These are phyloP conservation scores for Viola odorata DNA, from an alignment of 345 rosid species.

Conservation along the genomic window DNA sequence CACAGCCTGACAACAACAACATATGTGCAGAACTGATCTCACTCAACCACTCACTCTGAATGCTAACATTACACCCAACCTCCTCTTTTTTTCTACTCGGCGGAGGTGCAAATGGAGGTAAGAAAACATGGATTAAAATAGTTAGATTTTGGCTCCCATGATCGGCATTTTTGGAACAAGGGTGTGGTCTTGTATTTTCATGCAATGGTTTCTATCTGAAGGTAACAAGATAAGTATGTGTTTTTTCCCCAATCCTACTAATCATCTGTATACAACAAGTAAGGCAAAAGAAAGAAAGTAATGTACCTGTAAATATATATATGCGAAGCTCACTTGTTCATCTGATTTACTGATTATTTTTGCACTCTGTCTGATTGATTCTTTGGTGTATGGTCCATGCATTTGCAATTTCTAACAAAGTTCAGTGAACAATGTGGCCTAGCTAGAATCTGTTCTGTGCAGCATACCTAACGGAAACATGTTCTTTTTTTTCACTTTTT, in stretches of 20 bases:
- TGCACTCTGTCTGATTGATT: background rate
- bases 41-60: constrained; percentile 59
- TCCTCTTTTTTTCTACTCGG: constrained; percentile 25
- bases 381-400: background rate
- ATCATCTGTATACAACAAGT: constrained; percentile 28
- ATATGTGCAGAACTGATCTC: constrained; percentile 60
- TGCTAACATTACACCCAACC: constrained; percentile 48
- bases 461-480: too few relatives aligned
- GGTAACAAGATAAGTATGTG: constrained; percentile 19
- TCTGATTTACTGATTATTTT: constrained; percentile 2
- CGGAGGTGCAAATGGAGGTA: constrained; percentile 35
- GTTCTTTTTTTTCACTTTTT: too few relatives aligned
- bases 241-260: constrained; percentile 15
- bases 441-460: too few relatives aligned
- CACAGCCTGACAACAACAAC: constrained; percentile 56
- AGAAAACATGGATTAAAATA: constrained; percentile 16
- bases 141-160: constrained; percentile 30
- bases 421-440: background rate
- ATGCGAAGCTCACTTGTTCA: constrained; percentile 15
- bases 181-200: constrained; percentile 17
- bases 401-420: background rate
- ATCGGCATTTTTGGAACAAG: constrained; percentile 24
- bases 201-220: constrained; percentile 14
- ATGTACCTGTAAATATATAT: constrained; percentile 28
- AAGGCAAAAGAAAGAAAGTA: constrained; percentile 29